Evolutionary conservation across 495 filamentous ascomycete genomes (phyloP).

Genomic region (Xylaria acuta): DNA sequence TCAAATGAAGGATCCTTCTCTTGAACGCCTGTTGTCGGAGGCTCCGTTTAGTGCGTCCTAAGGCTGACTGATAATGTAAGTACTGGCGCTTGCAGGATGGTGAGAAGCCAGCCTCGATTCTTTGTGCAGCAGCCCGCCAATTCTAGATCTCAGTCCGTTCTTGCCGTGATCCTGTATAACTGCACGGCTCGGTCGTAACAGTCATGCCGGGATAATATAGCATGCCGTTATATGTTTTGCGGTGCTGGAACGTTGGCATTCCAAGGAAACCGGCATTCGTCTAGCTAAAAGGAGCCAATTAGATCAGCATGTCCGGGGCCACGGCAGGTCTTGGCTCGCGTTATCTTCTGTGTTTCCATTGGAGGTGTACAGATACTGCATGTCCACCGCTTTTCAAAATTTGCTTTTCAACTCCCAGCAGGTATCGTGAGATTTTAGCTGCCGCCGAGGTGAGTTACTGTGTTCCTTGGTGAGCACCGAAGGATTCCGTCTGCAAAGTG

Average conservation of each 20-base stretch:
- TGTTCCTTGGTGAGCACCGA: slow-evolving; percentile 1
- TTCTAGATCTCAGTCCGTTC: slow-evolving; percentile 18
- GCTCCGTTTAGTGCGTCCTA: neutral
- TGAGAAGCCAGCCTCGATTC: neutral
- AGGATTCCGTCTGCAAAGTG: neutral
- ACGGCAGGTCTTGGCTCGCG: slow-evolving; percentile 22
- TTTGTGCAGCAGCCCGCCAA: slow-evolving; percentile 8
- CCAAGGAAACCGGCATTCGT: slow-evolving; percentile 19
- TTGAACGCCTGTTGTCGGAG: neutral
- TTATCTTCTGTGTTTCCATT: slow-evolving; percentile 15
- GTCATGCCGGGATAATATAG: slow-evolving; percentile 2
- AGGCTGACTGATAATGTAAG: neutral
- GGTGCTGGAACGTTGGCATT: slow-evolving; percentile 17
- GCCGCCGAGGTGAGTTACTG: neutral
- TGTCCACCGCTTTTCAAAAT: slow-evolving; percentile 22
- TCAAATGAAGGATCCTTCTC: neutral
- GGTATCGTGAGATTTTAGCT: slow-evolving; percentile 19
- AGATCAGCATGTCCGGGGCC: neutral
- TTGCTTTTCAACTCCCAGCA: slow-evolving; percentile 21
- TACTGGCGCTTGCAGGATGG: neutral
- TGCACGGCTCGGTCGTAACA: slow-evolving; percentile 18
- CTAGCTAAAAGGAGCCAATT: slow-evolving; percentile 6
- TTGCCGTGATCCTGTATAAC: slow-evolving; percentile 10
- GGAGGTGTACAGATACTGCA: slow-evolving; percentile 12
- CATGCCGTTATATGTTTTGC: slow-evolving; percentile 15